These are phyloP conservation scores for Colletotrichum shisoi DNA, from an alignment of 2,329 filamentous ascomycete genomes.

Conservation along the genomic window DNA sequence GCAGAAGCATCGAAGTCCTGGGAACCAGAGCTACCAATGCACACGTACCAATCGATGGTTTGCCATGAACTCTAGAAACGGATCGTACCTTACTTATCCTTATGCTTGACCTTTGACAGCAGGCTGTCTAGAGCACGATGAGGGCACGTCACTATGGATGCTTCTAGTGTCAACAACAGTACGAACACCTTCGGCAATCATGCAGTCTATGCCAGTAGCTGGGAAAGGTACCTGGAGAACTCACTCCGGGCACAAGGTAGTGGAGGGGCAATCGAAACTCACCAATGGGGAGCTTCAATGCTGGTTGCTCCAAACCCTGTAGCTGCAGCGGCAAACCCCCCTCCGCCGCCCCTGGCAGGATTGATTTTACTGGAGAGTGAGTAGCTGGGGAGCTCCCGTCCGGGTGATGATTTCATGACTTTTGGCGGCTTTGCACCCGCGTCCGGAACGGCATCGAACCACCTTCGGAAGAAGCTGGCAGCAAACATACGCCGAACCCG, in stretches of 20 bases:
- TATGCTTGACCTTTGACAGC: neutral
- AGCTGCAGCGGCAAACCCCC: constrained; percentile 12
- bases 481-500: constrained; percentile 25
- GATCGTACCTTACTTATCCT: neutral
- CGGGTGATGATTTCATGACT: constrained; percentile 38
- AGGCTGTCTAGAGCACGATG: neutral
- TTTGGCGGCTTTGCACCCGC: constrained; percentile 28
- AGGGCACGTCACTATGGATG: neutral
- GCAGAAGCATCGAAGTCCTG: neutral
- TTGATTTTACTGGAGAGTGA: constrained; percentile 20
- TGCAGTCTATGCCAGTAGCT: too few relatives aligned
- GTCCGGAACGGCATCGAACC: constrained; percentile 35
- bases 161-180: neutral
- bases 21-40: too few relatives aligned
- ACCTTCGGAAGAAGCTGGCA: constrained; percentile 25
- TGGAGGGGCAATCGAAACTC: neutral
- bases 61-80: neutral
- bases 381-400: constrained; percentile 30
- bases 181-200: too few relatives aligned
- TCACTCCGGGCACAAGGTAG: neutral
- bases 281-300: constrained; percentile 30
- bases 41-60: too few relatives aligned
- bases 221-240: too few relatives aligned
- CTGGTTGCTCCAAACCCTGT: constrained; percentile 10
- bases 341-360: constrained; percentile 22